Base-by-base conservation (phyloP, 768 basidiomycete genomes). In the Mycena haematopus region DNA sequence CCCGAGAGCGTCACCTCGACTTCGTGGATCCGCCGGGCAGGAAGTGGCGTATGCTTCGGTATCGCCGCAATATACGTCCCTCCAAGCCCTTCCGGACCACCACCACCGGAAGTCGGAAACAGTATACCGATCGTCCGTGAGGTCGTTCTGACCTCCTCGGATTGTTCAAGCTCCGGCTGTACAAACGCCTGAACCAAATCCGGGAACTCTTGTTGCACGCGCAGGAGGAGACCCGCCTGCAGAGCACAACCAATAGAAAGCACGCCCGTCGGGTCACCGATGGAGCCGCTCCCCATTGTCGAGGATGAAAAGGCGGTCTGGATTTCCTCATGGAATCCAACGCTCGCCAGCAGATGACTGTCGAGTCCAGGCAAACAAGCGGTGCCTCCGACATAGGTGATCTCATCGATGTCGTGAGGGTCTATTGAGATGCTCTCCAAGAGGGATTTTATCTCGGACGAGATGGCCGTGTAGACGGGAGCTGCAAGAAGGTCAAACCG, bases 301-400 rank as follows among this genome's bases (percentile, higher is more conserved):
- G 88, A 87, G 1, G 82, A 75, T 11, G 83, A 80, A 74, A 91
- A 91, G 0, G 91, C 86, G 0, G 87, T 88, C 65, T 83, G 78
- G 27, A 90, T 74, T 10, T 82, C 81, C 67, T 91, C 89, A 19
- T 76, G 65, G 76, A 92, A 87, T 3, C 86, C 86, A 47, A 81
- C 76, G 29, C 72, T 68, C 8, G 76, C 35, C 40, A 73, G 68
- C n/a, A 86, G 66, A 22, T 84, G 76, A 70, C 87, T 86, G 70
- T 92, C 87, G 42, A 94, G 79, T 0, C 92, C 92, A 0, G 91
- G 91, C 3, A 94, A 78, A 68, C 82, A 86, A 1, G 89, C 81
- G 1, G 89, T 87, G 14, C 92, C 91, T 0, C 92, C 92, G 29
- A 91, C 84, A 68, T 93, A 92, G 15, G 92, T 87, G 50, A 93